Conservation (phyloP, 805 yeast genomes). For the Kuraishia hungarica region DNA sequence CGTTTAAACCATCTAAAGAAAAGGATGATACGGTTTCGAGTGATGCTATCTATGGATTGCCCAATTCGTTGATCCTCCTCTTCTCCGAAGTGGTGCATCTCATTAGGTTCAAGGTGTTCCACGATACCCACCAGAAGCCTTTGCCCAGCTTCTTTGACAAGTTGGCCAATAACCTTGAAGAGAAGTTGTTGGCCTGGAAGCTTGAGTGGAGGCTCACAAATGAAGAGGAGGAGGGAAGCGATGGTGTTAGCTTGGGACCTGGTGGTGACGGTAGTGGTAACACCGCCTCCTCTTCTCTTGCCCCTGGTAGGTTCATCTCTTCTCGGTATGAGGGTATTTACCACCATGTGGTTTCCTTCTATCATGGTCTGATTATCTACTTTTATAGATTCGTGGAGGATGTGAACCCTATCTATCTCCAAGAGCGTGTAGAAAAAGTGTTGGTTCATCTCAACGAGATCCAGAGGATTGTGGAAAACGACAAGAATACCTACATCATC, state of each 20-base stretch:
- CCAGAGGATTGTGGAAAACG: slow-evolving; percentile 40
- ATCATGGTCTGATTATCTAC: slow-evolving; percentile 63
- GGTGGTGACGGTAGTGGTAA: slow-evolving; percentile 11
- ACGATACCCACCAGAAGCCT: slow-evolving; percentile 23
- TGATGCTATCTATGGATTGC: slow-evolving; percentile 77
- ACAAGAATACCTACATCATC: slow-evolving; percentile 48
- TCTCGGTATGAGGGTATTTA: slow-evolving; percentile 63
- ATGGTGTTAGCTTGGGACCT: neutral
- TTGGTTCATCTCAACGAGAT: slow-evolving; percentile 57
- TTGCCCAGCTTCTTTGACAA: slow-evolving; percentile 27
- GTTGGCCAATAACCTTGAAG: slow-evolving; percentile 32
- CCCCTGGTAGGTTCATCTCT: slow-evolving; percentile 25
- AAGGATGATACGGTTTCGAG: slow-evolving; percentile 58
- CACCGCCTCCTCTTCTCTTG: neutral
- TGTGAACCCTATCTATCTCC: slow-evolving; percentile 47
- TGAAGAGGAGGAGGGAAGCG: slow-evolving; percentile 11
- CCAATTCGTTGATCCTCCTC: slow-evolving; percentile 66
- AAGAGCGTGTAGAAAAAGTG: slow-evolving; percentile 51
- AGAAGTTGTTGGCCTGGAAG: slow-evolving; percentile 53
- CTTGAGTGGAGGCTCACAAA: slow-evolving; percentile 59
- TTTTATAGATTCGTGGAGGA: slow-evolving; percentile 57
- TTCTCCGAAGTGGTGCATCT: slow-evolving; percentile 68
- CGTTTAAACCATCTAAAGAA: slow-evolving; percentile 28
- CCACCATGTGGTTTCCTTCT: slow-evolving; percentile 76
- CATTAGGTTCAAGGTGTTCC: slow-evolving; percentile 52